A percentile compares a stretch with the other conserved stretches of the same genome.
Conservation (phyloP, 768 basidiomycete species). For the Amanita pseudoporphyria region DNA sequence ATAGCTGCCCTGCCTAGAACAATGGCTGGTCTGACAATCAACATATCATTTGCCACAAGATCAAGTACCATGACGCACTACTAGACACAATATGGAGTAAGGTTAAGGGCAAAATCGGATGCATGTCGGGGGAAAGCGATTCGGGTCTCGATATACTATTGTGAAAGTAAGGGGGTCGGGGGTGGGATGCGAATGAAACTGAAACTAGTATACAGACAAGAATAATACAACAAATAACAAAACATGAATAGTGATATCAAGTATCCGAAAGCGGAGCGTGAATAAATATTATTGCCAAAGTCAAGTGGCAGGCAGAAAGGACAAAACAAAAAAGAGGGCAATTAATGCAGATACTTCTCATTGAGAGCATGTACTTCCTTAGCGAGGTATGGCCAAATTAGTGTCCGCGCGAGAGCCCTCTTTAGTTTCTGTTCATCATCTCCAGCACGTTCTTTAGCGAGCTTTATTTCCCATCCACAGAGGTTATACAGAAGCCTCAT, state of each 20-base stretch:
- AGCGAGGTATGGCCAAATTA: constrained; percentile 81
- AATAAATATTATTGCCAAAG: background rate
- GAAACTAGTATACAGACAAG: background rate
- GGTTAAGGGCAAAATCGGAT: background rate
- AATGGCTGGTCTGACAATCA: background rate
- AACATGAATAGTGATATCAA: background rate
- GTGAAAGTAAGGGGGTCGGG: background rate
- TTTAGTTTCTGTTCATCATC: constrained; percentile 36
- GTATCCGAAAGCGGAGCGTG: background rate
- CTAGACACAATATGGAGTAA: too few species aligned
- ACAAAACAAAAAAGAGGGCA: background rate
- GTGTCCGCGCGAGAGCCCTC: constrained; percentile 52
- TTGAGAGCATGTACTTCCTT: constrained; percentile 81
- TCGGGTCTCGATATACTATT: background rate
- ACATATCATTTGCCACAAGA: background rate
- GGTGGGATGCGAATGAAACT: background rate
- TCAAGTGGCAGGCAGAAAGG: background rate
- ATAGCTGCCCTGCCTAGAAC: too few species aligned
- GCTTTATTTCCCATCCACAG: constrained; percentile 87
- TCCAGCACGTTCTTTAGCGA: constrained; percentile 64
- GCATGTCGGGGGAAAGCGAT: background rate
- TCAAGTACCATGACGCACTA: background rate
- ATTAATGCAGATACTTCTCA: constrained; percentile 61
- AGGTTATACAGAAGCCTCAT: constrained; percentile 94
- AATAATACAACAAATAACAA: background rate